Conservation (phyloP, 108 stramenopile species). For the Skeletonema menzelii region DNA sequence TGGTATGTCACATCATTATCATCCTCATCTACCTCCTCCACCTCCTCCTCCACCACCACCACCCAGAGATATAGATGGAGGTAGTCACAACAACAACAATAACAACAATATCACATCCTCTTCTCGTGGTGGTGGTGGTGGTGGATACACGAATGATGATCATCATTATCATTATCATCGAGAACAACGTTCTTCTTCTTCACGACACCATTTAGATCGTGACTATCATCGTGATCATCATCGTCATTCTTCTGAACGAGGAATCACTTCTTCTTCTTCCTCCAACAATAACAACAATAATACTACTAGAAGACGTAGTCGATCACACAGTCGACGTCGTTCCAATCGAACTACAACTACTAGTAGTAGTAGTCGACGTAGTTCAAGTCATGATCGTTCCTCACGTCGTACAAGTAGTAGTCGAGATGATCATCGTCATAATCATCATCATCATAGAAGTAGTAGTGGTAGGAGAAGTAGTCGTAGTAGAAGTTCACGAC, state of each 20-base stretch:
- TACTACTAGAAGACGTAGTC: not conserved
- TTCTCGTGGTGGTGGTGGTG: slow-evolving; percentile 2
- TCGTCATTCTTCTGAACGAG: not conserved
- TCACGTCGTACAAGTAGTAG: not conserved
- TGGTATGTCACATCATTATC: not conserved
- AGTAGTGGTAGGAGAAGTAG: not conserved
- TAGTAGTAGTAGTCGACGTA: too few relatives aligned
- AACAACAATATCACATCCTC: not conserved
- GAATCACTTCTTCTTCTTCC: too few relatives aligned
- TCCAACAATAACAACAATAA: too few relatives aligned
- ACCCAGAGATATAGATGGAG: not conserved
- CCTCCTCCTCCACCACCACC: not conserved
- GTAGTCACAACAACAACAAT: not conserved
- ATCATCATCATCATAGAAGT: not conserved
- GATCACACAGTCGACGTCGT: not conserved
- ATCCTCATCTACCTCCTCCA: not conserved
- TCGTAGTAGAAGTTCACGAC: not conserved
- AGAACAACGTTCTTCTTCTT: not conserved
- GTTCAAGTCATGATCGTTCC: not conserved
- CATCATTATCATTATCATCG: not conserved
- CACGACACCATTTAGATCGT: not conserved
- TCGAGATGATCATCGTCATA: not conserved
- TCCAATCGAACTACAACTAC: not conserved
- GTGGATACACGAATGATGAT: too few relatives aligned
- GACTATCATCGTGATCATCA: not conserved